Conservation (phyloP, 2,329 filamentous ascomycete species). For the Colletotrichum falcatum region DNA sequence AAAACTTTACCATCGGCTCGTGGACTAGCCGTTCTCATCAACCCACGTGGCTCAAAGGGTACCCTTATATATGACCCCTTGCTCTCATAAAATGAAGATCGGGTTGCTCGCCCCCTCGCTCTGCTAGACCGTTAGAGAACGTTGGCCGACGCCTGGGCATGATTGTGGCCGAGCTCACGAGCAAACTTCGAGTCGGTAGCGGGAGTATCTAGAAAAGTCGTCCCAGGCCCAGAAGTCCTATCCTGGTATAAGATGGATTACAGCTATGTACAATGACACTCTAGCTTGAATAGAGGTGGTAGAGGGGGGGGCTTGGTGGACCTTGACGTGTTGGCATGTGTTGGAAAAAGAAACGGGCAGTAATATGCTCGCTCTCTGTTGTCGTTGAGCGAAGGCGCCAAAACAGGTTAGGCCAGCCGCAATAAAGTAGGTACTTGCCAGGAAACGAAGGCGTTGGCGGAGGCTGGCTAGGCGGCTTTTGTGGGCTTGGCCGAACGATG, state of each 20-base stretch:
- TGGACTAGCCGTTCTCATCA: not conserved
- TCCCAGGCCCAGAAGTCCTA: not conserved
- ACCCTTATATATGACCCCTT: not conserved
- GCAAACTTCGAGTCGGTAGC: slow-evolving; percentile 2
- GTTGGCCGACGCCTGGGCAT: not conserved
- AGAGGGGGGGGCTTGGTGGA: slow-evolving; percentile 1
- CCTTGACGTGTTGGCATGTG: slow-evolving; percentile 10
- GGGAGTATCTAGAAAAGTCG: not conserved
- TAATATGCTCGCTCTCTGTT: slow-evolving; percentile 31
- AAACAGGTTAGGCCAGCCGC: slow-evolving; percentile 32
- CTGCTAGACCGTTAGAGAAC: not conserved
- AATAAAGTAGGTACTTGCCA: slow-evolving; percentile 8
- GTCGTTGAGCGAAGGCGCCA: slow-evolving; percentile 33
- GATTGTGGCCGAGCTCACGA: not conserved
- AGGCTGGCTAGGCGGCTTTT: slow-evolving; percentile 30
- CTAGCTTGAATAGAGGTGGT: slow-evolving; percentile 2
- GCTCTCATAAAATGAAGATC: not conserved
- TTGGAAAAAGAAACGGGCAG: slow-evolving; percentile 30
- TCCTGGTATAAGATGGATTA: not conserved
- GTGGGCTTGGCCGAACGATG: slow-evolving; percentile 30
- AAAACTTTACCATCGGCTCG: not conserved
- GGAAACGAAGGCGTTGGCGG: not conserved
- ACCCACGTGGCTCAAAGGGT: slow-evolving; percentile 1
- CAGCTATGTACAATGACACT: not conserved
- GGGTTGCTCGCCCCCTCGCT: not conserved